Evolutionary conservation across 148 eudicot species (phyloP).

Genomic region (Diospyros lotus): DNA sequence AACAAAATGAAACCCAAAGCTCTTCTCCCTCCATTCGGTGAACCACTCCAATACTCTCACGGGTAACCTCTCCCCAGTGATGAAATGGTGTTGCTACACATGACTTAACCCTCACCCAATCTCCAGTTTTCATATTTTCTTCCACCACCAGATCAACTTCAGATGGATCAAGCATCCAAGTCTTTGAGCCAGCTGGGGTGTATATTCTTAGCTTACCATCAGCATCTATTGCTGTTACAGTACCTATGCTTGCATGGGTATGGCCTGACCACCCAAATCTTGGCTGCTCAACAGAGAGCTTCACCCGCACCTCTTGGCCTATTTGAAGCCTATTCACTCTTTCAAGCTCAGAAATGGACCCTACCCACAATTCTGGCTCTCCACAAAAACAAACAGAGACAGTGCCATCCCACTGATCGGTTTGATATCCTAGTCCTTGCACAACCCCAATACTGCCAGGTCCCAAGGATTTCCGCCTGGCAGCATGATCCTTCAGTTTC

Average conservation of each 20-base stretch:
- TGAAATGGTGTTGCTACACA: slow-evolving; percentile 54
- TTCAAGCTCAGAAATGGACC: slow-evolving; percentile 51
- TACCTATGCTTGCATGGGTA: slow-evolving; percentile 64
- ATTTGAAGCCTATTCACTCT: slow-evolving; percentile 43
- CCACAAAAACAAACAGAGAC: slow-evolving; percentile 69
- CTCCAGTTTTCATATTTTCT: slow-evolving; percentile 48
- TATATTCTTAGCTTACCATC: slow-evolving; percentile 85
- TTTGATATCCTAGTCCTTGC: slow-evolving; percentile 63
- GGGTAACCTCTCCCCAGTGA: slow-evolving; percentile 88
- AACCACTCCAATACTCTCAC: slow-evolving; percentile 77
- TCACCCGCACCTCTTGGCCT: slow-evolving; percentile 68
- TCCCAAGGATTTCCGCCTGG: slow-evolving; percentile 60
- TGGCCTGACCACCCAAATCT: slow-evolving; percentile 97
- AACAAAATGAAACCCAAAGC: slow-evolving; percentile 85
- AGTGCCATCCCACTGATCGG: slow-evolving; percentile 64
- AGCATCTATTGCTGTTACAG: slow-evolving; percentile 66
- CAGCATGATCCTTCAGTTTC: slow-evolving; percentile 42
- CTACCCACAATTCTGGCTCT: slow-evolving; percentile 76
- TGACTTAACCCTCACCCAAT: slow-evolving; percentile 73
- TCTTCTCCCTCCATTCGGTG: slow-evolving; percentile 81
- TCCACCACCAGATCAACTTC: slow-evolving; percentile 78
- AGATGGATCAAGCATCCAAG: slow-evolving; percentile 88
- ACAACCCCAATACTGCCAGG: slow-evolving; percentile 84
- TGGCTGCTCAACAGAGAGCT: slow-evolving; percentile 64
- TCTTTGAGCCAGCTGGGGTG: slow-evolving; percentile 72